phyloP scores from a whole-genome alignment of 2,329 filamentous ascomycete species.

The Zymoseptoria pseudotritici region DNA sequence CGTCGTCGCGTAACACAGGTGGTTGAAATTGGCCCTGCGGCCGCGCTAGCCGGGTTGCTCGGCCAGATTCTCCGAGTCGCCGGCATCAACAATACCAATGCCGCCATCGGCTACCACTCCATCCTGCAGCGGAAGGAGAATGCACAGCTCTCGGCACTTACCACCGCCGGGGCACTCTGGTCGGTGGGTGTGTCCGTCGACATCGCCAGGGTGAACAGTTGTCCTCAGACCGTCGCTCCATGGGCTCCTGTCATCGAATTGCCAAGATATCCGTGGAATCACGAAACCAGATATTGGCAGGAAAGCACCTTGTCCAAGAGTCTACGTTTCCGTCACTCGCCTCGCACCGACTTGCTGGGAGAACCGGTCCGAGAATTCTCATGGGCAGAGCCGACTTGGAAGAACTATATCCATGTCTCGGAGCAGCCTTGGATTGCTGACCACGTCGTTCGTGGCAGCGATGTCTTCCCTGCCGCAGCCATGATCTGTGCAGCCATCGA shows the following conservation, averaged over 20 bases:
- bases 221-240: not conserved
- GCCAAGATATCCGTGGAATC: constrained; percentile 2
- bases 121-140: not conserved
- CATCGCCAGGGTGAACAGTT: not conserved
- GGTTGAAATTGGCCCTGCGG: constrained; percentile 1
- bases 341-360: not conserved
- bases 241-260: not conserved
- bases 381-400: constrained; percentile 8
- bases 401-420: constrained; percentile 14
- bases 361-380: not conserved
- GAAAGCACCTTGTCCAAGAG: not conserved
- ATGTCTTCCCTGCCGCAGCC: constrained; percentile 13
- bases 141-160: not conserved
- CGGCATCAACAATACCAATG: too few species aligned
- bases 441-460: constrained; percentile 10
- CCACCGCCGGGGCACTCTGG: not conserved
- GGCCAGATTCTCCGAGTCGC: not conserved
- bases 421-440: constrained; percentile 22
- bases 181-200: not conserved
- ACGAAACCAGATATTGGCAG: constrained; percentile 1
- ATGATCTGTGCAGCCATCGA: constrained; percentile 15
- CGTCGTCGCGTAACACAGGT: not conserved
- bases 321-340: not conserved
- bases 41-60: not conserved
- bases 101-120: not conserved